Base-by-base conservation (phyloP, 495 filamentous ascomycete genomes). In the Penicillium maclennaniae region DNA sequence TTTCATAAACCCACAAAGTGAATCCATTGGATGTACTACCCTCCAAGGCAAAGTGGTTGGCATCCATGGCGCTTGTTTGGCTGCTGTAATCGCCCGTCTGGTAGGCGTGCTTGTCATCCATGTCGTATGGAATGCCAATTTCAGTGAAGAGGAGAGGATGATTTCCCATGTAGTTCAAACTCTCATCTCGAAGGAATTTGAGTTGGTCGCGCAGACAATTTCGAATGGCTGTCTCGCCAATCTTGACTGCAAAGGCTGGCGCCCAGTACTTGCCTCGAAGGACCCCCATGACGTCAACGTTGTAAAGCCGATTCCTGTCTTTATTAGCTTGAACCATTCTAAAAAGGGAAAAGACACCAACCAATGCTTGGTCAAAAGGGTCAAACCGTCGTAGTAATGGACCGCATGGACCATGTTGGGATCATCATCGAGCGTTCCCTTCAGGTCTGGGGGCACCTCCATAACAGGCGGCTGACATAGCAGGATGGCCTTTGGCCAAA, bases 111-210 rank as follows among this genome's bases (percentile, higher is more conserved):
- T 96, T 88, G 51, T 95, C 83, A 62, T 99, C 92, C 93, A 99
- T 99, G 67, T 99, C 95, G 63, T 96, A 99, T 0, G 93, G 93
- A 54, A 97, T 96, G 21, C 93, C 93, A 59, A 97, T 96, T 62
- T 99, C 93, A 1, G 89, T 95, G 65, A 96, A 87, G 10, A 98
- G 72, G 58, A 92, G 87, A 1, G 93, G 93, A 58, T 95, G 93
- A 31, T 86, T 81, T 15, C 93, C 93, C 80, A 96, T 90, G 48
- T 92, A 85, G 31, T 92, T 86, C 16, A 85, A 68, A n/a, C 95
- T 95, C 69, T 98, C 93, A 52, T 95, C 78, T 46, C 84, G 80
- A 34, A 98, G 90, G 14, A 87, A 87, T 16, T 85, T 82, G n/a
- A 97, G 82, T 59, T 98, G 93, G 58, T 97, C 89, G 52, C 83